A percentile compares a stretch with the other conserved stretches of the same genome.
phyloP scores from a whole-genome alignment of 1,284 basidiomycete genomes.

The Trichosporon coremiiforme region DNA sequence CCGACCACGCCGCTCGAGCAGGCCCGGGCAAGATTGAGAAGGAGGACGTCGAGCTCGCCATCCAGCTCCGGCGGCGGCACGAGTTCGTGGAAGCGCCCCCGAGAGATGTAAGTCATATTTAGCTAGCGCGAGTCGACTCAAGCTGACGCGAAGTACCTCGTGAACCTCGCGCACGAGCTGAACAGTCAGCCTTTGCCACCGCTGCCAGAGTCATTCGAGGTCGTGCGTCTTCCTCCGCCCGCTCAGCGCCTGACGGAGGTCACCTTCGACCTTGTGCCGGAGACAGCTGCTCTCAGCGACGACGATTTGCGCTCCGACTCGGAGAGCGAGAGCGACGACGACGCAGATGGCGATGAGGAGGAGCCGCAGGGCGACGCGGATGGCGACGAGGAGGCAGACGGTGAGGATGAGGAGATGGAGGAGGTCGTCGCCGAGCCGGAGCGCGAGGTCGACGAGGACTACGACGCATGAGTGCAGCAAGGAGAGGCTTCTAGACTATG shows the following conservation, averaged over 20 bases:
- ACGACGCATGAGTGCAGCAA: slow-evolving; percentile 38
- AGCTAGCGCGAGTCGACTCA: background rate
- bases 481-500: slow-evolving; percentile 6
- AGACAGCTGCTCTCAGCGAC: slow-evolving; percentile 62
- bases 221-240: slow-evolving; percentile 77
- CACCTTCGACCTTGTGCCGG: slow-evolving; percentile 91
- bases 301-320: slow-evolving; percentile 37
- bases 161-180: slow-evolving; percentile 84
- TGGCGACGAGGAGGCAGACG: slow-evolving; percentile 39
- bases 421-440: slow-evolving; percentile 39
- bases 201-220: slow-evolving; percentile 85
- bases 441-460: slow-evolving; percentile 52
- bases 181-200: slow-evolving; percentile 86
- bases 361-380: slow-evolving; percentile 29
- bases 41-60: slow-evolving; percentile 87
- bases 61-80: slow-evolving; percentile 91
- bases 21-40: slow-evolving; percentile 73
- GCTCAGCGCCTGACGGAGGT: slow-evolving; percentile 83
- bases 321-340: slow-evolving; percentile 34
- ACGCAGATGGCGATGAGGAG: slow-evolving; percentile 29
- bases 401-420: slow-evolving; percentile 50
- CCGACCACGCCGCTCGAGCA: slow-evolving; percentile 80
- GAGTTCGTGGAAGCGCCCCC: slow-evolving; percentile 90
- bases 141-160: slow-evolving; percentile 68
- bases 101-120: slow-evolving; percentile 73